Evolutionary conservation across 805 yeast species (phyloP), one percentile per base, ranked within the genome.

Genomic region (Zygosaccharomyces rouxii): DNA sequence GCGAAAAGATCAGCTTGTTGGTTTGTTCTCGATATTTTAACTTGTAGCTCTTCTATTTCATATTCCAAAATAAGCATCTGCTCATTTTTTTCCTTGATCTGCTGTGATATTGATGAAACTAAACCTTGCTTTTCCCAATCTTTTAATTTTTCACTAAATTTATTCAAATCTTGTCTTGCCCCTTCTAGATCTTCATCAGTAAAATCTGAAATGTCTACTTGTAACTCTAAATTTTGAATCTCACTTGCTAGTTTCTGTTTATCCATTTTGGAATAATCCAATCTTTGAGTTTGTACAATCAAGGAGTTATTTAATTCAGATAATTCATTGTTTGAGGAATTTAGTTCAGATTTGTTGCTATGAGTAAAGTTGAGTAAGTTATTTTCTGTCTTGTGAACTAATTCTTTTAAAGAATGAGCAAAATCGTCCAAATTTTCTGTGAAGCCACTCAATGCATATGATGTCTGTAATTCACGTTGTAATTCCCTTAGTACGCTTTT

Each of bases 1-100:
- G 88, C 84, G 51, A 77, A 70, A 2, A 74, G 56, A 42, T 82
- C 89, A 0, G 85, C 71, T 57, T 79, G 84, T 55, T 76, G 74
- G 55, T 78, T 83, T 3, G 78, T 73, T 13, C 69, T 66, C 4
- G 77, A 59, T 11, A 86, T 70, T 18, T 78, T 74, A 14, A 72
- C 72, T 48, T 77, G 76, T 13, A 81, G 57, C 0, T 71, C 72
- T 7, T 87, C 94, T 9, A 81, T 58, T 19, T 74, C 73, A 16
- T 60, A 55, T 53, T 78, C 82, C 3, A 71, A 19, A 2, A 59
- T 37, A 2, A 63, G 42, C 7, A 80, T 64, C 29, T 67, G 58
- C 9, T 60, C 55, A 38, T 77, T 76, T 7, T 70, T 70, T 0
- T 59, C 54, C 16, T 67, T 67, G 1, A 81, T 71, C 11, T 73